Evolutionary conservation across 352 stramenopile genomes (phyloP).

Genomic region (Phytophthora idaei): DNA sequence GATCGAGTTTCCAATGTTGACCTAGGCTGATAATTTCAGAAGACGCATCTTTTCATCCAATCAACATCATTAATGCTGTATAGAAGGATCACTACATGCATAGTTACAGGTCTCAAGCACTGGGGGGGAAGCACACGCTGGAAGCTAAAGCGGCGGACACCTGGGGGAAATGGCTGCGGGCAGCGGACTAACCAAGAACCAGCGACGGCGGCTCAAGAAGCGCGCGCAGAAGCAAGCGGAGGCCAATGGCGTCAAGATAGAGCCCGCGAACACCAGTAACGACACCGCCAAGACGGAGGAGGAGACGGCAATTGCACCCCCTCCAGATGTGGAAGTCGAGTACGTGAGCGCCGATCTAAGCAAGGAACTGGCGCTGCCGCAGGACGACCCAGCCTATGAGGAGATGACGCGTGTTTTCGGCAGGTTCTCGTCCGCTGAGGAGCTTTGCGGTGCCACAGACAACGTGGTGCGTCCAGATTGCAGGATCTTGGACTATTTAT

Average conservation of each 20-base stretch:
- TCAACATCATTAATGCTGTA: not conserved
- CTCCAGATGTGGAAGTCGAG: slow-evolving; percentile 71
- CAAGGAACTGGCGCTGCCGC: slow-evolving; percentile 61
- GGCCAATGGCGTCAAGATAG: slow-evolving; percentile 31
- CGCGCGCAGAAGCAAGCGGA: slow-evolving; percentile 74
- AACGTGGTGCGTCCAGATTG: slow-evolving; percentile 42
- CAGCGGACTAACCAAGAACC: slow-evolving; percentile 80
- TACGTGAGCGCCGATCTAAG: slow-evolving; percentile 83
- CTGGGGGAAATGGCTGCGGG: slow-evolving; percentile 22
- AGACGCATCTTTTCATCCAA: not conserved
- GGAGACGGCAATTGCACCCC: slow-evolving; percentile 1
- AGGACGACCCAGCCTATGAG: slow-evolving; percentile 74
- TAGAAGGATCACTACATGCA: slow-evolving; percentile 6
- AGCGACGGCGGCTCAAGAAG: slow-evolving; percentile 82
- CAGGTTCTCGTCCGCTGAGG: slow-evolving; percentile 84
- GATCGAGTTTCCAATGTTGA: not conserved
- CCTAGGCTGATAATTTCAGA: slow-evolving; percentile 7
- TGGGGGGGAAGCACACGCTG: slow-evolving; percentile 5
- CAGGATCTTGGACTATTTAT: slow-evolving; percentile 4
- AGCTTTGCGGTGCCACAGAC: slow-evolving; percentile 65
- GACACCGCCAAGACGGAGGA: not conserved
- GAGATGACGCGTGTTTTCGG: slow-evolving; percentile 91
- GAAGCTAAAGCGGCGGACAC: slow-evolving; percentile 26
- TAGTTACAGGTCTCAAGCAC: slow-evolving; percentile 1
- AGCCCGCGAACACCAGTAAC: not conserved